phyloP scores from a whole-genome alignment of 129 eudicot species.

The Artemisia annua region DNA sequence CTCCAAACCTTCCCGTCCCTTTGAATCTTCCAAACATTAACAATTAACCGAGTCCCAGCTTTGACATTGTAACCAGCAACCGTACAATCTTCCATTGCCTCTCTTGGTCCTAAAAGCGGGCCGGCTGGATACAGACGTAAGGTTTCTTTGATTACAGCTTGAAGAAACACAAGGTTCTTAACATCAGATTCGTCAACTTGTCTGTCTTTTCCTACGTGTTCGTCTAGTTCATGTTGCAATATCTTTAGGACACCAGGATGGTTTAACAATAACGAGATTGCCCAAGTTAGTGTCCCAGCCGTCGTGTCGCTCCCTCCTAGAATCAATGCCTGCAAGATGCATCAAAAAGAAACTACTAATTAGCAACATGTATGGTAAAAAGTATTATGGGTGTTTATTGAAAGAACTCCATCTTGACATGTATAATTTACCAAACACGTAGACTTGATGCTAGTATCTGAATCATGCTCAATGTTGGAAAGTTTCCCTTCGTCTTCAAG shows the following conservation, averaged over 20 bases:
- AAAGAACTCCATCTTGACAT: no score
- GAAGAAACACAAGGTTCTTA: conserved; percentile 31
- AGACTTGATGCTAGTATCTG: conserved; percentile 31
- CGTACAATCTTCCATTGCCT: conserved; percentile 32
- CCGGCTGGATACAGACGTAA: conserved; percentile 34
- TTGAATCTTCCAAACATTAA: conserved; percentile 43
- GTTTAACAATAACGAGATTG: conserved; percentile 32
- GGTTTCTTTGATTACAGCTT: conserved; percentile 44
- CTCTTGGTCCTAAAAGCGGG: conserved; percentile 32
- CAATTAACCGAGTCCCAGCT: conserved; percentile 35
- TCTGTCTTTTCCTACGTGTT: conserved; percentile 31
- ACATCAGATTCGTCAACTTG: conserved; percentile 42
- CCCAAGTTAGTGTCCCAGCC: conserved; percentile 39
- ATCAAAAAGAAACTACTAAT: background rate
- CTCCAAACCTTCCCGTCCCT: conserved; percentile 42
- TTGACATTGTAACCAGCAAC: conserved; percentile 39
- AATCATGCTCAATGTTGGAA: conserved; percentile 13
- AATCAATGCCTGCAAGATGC: conserved; percentile 27
- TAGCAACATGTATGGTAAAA: background rate
- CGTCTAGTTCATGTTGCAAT: conserved; percentile 39
- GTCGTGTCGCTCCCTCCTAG: conserved; percentile 39
- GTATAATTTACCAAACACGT: conserved; percentile 36
- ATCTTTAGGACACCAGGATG: conserved; percentile 22
- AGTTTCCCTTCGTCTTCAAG: conserved; percentile 30
- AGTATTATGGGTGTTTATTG: background rate